A percentile compares a stretch with the other conserved stretches of the same genome.
These are phyloP conservation scores for Peterozyma xylosa DNA, from an alignment of 805 yeast species.

Conservation along the genomic window DNA sequence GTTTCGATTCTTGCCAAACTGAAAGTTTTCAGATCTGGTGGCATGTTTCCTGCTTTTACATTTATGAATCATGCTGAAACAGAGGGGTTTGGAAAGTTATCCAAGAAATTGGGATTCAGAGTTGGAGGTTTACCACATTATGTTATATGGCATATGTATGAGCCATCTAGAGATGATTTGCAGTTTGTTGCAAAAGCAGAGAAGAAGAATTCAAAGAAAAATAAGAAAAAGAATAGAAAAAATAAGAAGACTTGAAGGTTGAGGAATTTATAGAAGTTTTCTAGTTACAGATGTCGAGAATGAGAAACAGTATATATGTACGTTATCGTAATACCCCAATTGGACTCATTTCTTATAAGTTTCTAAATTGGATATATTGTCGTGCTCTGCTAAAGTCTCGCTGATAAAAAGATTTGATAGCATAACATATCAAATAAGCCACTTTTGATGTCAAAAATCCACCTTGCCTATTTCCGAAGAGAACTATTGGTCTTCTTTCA, in stretches of 20 bases:
- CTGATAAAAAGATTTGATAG: no score
- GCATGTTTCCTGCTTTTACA: constrained; percentile 80
- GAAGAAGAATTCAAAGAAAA: constrained; percentile 57
- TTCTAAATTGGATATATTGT: not conserved
- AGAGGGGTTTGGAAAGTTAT: constrained; percentile 81
- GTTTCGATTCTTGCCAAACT: constrained; percentile 76
- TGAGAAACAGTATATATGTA: not conserved
- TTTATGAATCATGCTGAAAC: constrained; percentile 84
- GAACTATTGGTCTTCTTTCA: no score
- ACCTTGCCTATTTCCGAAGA: no score
- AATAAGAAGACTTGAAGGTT: constrained; percentile 1
- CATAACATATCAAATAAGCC: no score
- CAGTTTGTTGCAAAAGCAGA: constrained; percentile 62
- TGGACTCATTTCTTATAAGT: not conserved
- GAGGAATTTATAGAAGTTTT: no score
- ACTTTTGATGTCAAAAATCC: no score
- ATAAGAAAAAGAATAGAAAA: constrained; percentile 25
- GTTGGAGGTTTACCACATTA: constrained; percentile 90
- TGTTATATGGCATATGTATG: constrained; percentile 86
- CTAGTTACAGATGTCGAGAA: constrained; percentile 1
- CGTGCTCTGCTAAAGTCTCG: not conserved
- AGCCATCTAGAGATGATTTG: constrained; percentile 81
- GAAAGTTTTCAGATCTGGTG: constrained; percentile 66
- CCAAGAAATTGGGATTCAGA: constrained; percentile 66
- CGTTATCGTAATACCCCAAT: not conserved